Evolutionary conservation across 495 filamentous ascomycete genomes (phyloP).

Genomic region (Peziza echinospora): DNA sequence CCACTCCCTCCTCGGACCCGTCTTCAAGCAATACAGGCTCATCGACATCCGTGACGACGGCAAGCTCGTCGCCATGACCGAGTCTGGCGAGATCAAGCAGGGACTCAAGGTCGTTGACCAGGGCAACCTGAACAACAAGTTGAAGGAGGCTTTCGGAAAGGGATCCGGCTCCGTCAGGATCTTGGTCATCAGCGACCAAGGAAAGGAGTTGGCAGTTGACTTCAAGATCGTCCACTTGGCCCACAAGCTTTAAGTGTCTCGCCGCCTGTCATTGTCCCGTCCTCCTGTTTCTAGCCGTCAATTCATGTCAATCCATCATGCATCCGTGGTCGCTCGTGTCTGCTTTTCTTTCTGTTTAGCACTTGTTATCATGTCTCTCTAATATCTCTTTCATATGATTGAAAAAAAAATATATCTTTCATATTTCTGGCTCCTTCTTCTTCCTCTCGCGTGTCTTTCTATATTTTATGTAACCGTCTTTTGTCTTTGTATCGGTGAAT

Average conservation of each 20-base stretch:
- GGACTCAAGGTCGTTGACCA: constrained; percentile 81
- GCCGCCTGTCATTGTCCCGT: too few relatives aligned
- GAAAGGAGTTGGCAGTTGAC: constrained; percentile 89
- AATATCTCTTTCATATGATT: too few relatives aligned
- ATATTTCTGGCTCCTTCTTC: too few relatives aligned
- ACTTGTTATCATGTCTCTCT: too few relatives aligned
- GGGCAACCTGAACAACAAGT: constrained; percentile 60
- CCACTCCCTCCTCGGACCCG: constrained; percentile 97
- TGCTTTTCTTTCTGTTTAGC: too few relatives aligned
- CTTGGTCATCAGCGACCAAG: constrained; percentile 86
- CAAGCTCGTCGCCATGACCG: constrained; percentile 58
- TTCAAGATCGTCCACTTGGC: constrained; percentile 79
- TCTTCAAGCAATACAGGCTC: constrained; percentile 99
- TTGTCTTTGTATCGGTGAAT: too few relatives aligned
- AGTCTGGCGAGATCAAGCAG: constrained; percentile 94
- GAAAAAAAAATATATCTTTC: too few relatives aligned
- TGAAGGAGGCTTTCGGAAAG: constrained; percentile 68
- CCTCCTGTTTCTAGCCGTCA: too few relatives aligned
- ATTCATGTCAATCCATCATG: too few relatives aligned
- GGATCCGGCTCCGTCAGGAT: constrained; percentile 85
- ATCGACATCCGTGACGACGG: constrained; percentile 87
- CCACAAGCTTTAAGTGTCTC: constrained; percentile 21
- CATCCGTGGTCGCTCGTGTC: too few relatives aligned
- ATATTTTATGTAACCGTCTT: too few relatives aligned
- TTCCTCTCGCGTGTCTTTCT: too few relatives aligned